These are phyloP conservation scores for Xylariaceae sp. DNA, from an alignment of 2,329 filamentous ascomycete genomes.

Conservation along the genomic window DNA sequence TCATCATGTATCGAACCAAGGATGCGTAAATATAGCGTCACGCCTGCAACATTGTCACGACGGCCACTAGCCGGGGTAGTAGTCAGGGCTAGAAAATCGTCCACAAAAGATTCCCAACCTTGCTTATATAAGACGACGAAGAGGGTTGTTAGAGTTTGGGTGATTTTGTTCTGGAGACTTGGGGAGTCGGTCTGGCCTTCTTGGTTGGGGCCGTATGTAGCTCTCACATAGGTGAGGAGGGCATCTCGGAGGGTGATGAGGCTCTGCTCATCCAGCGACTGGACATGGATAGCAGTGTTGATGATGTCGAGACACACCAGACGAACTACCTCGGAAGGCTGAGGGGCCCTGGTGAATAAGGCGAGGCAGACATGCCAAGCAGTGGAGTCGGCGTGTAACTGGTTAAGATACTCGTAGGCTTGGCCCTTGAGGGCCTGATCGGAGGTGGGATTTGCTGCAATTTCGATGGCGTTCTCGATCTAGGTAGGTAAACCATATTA, in stretches of 20 bases:
- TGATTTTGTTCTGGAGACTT: conserved; percentile 91
- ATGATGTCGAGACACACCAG: conserved; percentile 88
- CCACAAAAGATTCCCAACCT: conserved; percentile 85
- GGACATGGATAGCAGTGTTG: conserved; percentile 83
- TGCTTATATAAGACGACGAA: conserved; percentile 83
- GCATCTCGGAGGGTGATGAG: conserved; percentile 75
- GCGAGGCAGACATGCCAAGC: conserved; percentile 87
- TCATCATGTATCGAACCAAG: conserved; percentile 92
- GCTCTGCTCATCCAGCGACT: conserved; percentile 67
- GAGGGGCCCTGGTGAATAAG: conserved; percentile 77
- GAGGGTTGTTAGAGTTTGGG: conserved; percentile 90
- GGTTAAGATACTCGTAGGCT: conserved; percentile 75
- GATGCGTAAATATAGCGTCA: conserved; percentile 83
- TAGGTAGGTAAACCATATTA: too few relatives aligned
- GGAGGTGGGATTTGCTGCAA: conserved; percentile 79
- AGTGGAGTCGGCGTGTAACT: conserved; percentile 74
- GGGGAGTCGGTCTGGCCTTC: conserved; percentile 62
- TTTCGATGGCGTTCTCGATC: conserved; percentile 93
- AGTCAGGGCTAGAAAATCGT: conserved; percentile 80
- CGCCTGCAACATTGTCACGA: conserved; percentile 68
- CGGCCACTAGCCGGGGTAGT: conserved; percentile 53
- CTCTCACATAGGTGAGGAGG: conserved; percentile 74
- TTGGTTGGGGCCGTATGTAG: conserved; percentile 62
- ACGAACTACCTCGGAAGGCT: conserved; percentile 76
- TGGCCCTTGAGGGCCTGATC: conserved; percentile 72